Evolutionary conservation across 176 grass and related monocot genomes (phyloP), one percentile per base, ranked within the genome.

Genomic region (Eremochloa ophiuroides): DNA sequence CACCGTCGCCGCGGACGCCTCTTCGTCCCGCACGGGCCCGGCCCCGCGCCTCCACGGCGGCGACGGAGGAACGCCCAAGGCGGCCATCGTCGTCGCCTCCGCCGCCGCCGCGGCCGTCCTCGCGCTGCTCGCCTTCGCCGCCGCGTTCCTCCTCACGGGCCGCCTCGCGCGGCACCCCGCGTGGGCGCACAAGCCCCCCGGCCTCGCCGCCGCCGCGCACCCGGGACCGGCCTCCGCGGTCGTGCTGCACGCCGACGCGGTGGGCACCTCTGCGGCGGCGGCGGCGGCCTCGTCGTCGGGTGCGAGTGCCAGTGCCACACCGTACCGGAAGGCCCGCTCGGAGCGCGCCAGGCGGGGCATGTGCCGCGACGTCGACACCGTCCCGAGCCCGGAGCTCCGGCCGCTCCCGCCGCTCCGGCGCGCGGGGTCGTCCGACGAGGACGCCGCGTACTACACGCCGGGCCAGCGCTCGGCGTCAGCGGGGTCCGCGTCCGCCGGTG

Each of bases 301-400:
- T 76, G 34, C 34, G 34, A 35, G 4, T 35, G 74, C 16, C 43
- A 89, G 8, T 76, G 74, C 13, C 43, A 93, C 88, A 17, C 94
- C 77, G 35, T 94, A 94, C 79, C 85, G 89, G 23, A 97, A 92
- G 88, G 55, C 82, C 8, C 66, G 90, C 4, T 25, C 65, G 59
- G 94, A 92, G 6, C 85, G 85, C 51, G 41, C 37, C 35, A 79
- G 89, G 30, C 80, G 85, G 38, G 85, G 91, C 62, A 85, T 91
- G 53, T 87, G 89, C 75, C 89, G 83, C 29, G 89, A 88, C 84
- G 81, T 90, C 76, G 91, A 92, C 63, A 88, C 91, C 29, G 87
- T 86, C 39, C 91, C 80, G 29, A 97, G 94, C 75, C 94, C 94
- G 3, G 94, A 97, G 39, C 85, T 97, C 22, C 79, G 91, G 44